Conservation (phyloP, 2,329 filamentous ascomycete species). For the Kalmusia sp. region DNA sequence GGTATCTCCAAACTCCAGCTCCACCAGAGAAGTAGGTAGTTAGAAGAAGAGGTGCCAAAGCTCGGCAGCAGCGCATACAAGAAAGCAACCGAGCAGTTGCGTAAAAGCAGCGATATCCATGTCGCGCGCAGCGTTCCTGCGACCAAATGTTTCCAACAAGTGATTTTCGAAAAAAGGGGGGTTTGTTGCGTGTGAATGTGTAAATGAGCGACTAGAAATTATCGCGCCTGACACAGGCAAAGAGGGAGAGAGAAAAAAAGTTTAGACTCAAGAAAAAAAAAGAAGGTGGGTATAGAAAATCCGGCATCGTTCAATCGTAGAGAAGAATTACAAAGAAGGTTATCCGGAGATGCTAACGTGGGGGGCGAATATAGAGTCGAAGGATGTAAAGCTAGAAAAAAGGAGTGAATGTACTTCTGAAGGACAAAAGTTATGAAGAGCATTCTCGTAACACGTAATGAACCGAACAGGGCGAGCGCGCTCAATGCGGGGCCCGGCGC, state of each 20-base stretch:
- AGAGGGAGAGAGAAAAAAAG: slow-evolving; percentile 4
- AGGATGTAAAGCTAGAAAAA: slow-evolving; percentile 12
- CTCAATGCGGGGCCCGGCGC: slow-evolving; percentile 23
- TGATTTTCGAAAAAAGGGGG: not conserved
- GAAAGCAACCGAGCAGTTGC: slow-evolving; percentile 7
- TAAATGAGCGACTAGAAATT: slow-evolving; percentile 18
- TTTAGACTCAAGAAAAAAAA: slow-evolving; percentile 14
- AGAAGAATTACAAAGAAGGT: slow-evolving; percentile 34
- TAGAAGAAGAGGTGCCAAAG: slow-evolving; percentile 14
- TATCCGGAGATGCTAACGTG: slow-evolving; percentile 27
- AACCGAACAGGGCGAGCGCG: slow-evolving; percentile 16
- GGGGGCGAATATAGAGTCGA: slow-evolving; percentile 20
- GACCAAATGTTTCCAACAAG: slow-evolving; percentile 5
- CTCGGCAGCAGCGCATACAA: not conserved
- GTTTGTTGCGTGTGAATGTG: not conserved
- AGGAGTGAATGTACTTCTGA: slow-evolving; percentile 17
- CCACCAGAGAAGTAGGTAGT: slow-evolving; percentile 42
- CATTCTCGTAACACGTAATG: slow-evolving; percentile 32
- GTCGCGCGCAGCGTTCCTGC: slow-evolving; percentile 5
- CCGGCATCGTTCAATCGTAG: slow-evolving; percentile 31
- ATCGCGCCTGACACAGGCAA: slow-evolving; percentile 13
- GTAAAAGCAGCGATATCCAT: slow-evolving; percentile 6
- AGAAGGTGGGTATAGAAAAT: slow-evolving; percentile 25
- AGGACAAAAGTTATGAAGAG: slow-evolving; percentile 15
- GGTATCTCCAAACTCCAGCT: slow-evolving; percentile 52